phyloP scores from a whole-genome alignment of 331 rosid species.

The Spiraea crenata region DNA sequence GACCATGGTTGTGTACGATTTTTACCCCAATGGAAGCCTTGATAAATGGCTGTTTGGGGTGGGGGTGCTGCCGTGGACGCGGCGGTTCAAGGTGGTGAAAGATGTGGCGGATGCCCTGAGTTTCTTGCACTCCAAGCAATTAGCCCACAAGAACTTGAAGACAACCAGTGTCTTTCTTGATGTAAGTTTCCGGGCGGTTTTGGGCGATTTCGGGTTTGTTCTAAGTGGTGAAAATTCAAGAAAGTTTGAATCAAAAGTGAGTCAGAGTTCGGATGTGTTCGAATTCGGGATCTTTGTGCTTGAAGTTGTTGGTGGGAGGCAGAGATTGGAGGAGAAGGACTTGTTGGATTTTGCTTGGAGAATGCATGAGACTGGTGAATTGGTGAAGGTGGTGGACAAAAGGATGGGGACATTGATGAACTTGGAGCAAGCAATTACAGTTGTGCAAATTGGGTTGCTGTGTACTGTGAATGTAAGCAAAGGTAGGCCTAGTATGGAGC shows the following conservation, averaged over 20 bases:
- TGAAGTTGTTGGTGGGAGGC: constrained; percentile 74
- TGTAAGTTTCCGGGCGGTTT: constrained; percentile 57
- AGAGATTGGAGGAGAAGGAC: constrained; percentile 46
- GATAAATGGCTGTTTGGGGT: constrained; percentile 81
- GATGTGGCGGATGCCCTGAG: constrained; percentile 37
- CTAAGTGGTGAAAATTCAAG: constrained; percentile 54
- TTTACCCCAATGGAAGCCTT: constrained; percentile 62
- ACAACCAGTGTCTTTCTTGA: constrained; percentile 69
- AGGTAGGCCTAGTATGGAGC: constrained; percentile 71
- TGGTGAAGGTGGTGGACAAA: constrained; percentile 50
- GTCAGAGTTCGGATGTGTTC: constrained; percentile 60
- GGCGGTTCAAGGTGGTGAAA: constrained; percentile 44
- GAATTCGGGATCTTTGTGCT: constrained; percentile 75
- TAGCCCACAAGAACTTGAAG: constrained; percentile 79
- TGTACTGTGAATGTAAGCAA: constrained; percentile 67
- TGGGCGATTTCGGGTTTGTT: constrained; percentile 73
- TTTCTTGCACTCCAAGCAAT: constrained; percentile 32
- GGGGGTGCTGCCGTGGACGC: constrained; percentile 77
- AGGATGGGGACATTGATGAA: constrained; percentile 66
- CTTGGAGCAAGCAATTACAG: constrained; percentile 59
- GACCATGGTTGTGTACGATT: constrained; percentile 60
- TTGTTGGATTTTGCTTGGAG: constrained; percentile 69
- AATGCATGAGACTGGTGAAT: constrained; percentile 52
- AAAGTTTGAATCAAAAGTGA: constrained; percentile 53
- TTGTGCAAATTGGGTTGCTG: constrained; percentile 64